phyloP scores from a whole-genome alignment of 2,329 filamentous ascomycete genomes.

The Periglandula ipomoeae region DNA sequence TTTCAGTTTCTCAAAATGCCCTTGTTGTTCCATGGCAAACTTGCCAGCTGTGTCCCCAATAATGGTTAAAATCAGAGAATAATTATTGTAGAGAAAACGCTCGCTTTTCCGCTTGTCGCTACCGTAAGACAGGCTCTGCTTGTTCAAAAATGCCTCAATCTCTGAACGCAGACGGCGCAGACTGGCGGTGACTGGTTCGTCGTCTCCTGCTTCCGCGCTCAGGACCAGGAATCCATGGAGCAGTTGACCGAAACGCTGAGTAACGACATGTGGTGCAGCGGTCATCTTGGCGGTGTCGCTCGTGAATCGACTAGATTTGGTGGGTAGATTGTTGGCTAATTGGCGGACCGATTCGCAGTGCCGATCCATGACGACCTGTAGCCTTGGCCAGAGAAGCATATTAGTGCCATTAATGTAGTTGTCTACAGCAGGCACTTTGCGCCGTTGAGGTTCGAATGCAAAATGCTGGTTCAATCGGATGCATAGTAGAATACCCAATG shows the following conservation, averaged over 20 bases:
- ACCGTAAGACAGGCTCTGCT: constrained; percentile 64
- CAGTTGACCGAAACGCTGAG: constrained; percentile 92
- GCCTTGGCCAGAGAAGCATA: constrained; percentile 93
- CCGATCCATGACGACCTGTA: constrained; percentile 87
- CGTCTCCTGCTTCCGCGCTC: constrained; percentile 84
- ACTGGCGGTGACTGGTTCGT: constrained; percentile 83
- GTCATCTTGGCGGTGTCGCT: constrained; percentile 53
- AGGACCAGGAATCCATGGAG: constrained; percentile 75
- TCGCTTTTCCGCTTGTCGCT: constrained; percentile 71
- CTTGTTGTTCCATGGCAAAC: constrained; percentile 63
- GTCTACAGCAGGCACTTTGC: constrained; percentile 82
- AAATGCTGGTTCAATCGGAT: constrained; percentile 90
- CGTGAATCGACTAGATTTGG: constrained; percentile 29
- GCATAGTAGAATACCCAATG: constrained; percentile 78
- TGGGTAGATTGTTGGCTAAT: constrained; percentile 45
- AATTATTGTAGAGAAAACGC: constrained; percentile 91
- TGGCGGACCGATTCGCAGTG: constrained; percentile 80
- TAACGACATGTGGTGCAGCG: constrained; percentile 81
- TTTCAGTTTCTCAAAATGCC: constrained; percentile 63
- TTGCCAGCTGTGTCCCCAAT: constrained; percentile 70
- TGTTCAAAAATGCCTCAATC: constrained; percentile 73
- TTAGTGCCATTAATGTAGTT: constrained; percentile 88
- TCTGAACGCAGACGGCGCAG: constrained; percentile 68
- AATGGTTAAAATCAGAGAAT: constrained; percentile 87
- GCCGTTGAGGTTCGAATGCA: constrained; percentile 85